Conservation (phyloP, 495 filamentous ascomycete species). For the Symbiotaphrina buchneri region DNA sequence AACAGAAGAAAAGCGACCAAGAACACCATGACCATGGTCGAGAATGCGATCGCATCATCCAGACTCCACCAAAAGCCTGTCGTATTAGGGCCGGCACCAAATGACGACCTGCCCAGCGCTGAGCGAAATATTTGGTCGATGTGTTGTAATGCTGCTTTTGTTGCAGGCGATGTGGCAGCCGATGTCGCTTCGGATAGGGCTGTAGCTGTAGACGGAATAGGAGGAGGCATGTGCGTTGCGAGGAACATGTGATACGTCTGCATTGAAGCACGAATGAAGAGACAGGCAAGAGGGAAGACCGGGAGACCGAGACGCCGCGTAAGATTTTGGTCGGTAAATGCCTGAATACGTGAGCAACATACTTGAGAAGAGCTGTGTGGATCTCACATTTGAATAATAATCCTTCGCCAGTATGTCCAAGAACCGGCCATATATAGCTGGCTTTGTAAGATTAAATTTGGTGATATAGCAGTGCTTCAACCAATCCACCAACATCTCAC, state of each 20-base stretch:
- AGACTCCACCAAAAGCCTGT: conserved; percentile 17
- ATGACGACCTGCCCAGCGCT: conserved; percentile 44
- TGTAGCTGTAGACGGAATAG: conserved; percentile 40
- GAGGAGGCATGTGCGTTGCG: conserved; percentile 55
- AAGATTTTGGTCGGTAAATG: conserved; percentile 74
- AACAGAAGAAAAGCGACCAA: conserved; percentile 56
- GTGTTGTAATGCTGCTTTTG: conserved; percentile 47
- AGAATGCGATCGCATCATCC: conserved; percentile 44
- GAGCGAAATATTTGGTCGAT: conserved; percentile 54
- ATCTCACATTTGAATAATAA: conserved; percentile 73
- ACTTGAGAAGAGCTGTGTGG: conserved; percentile 2
- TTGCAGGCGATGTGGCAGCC: conserved; percentile 35
- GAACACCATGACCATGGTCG: conserved; percentile 60
- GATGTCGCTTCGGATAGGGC: conserved; percentile 33
- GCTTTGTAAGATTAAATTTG: conserved; percentile 95
- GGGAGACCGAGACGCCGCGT: conserved; percentile 80
- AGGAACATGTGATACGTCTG: conserved; percentile 99
- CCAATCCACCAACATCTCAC: conserved; percentile 95
- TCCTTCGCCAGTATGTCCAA: conserved; percentile 88
- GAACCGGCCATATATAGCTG: conserved; percentile 69
- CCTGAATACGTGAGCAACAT: conserved; percentile 19
- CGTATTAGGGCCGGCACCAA: conserved; percentile 20
- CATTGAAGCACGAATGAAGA: conserved; percentile 84
- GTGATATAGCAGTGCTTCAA: conserved; percentile 93
- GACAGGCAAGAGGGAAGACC: conserved; percentile 75